Evolutionary conservation across 352 stramenopile genomes (phyloP), one percentile per base, ranked within the genome.

Genomic region (Phytophthora quininea): DNA sequence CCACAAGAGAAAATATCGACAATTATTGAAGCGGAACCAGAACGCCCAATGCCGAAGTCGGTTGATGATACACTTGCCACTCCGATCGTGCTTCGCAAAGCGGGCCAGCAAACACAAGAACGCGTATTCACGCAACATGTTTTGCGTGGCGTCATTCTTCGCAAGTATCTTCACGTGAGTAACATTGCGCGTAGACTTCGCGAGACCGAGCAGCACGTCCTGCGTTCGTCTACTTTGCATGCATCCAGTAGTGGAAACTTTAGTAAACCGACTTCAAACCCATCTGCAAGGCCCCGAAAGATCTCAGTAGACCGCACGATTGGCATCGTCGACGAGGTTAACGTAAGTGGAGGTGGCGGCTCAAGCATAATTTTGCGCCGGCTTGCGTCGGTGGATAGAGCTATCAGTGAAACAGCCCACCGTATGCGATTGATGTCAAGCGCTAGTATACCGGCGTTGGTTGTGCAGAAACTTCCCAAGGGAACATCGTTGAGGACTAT

Each of bases 131-230:
- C 71, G 0, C 81, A 90, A 30, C 83, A 91, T 54, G 71, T 92
- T 3, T 57, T 88, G 0, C 79, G 81, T 0, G 74, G 81, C n/a
- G 72, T 82, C 6, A 84, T 89, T 42, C 60, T 92, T 24, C 79
- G 81, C 54, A 90, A 89, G 64, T 89, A 90, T 58, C 66, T 92
- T 1, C 80, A 92, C 53, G 69, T 74, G 1, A 89, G 67, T 53
- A 89, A 86, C 53, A 80, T 92, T 59, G 68, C 76, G n/a, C 78
- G 78, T 5, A 88, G 79, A 53, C 70, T 90, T 42, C 88, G 84
- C 45, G 83, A 92, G 42, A 89, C 79, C 0, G 81, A 92, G 55
- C 76, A 86, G 31, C 76, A 87, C 12, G 62, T 73, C 9, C 58
- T 89, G 5, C 73, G 72, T 32, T 71, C 51, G 2, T 78, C 79